Evolutionary conservation across 2,329 filamentous ascomycete species (phyloP).

Genomic region (Verticillium nonalfalfae): DNA sequence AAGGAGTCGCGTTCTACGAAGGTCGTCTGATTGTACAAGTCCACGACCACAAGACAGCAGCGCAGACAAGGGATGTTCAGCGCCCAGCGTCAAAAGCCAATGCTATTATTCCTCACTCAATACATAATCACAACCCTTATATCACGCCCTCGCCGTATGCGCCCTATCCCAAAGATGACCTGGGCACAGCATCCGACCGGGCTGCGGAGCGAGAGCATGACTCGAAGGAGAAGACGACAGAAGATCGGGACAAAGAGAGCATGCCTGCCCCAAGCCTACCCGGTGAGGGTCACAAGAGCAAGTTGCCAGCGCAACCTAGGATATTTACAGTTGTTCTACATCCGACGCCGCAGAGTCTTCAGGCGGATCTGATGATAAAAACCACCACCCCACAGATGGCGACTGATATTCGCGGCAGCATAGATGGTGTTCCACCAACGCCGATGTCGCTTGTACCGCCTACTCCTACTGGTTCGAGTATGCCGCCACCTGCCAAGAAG

Average conservation of each 20-base stretch:
- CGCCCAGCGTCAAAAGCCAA: slow-evolving; percentile 46
- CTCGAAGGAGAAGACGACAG: slow-evolving; percentile 41
- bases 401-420: slow-evolving; percentile 23
- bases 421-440: slow-evolving; percentile 57
- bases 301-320: slow-evolving; percentile 49
- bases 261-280: slow-evolving; percentile 46
- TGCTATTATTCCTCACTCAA: slow-evolving; percentile 66
- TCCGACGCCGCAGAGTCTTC: slow-evolving; percentile 69
- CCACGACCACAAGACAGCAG: slow-evolving; percentile 73
- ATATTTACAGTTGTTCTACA: slow-evolving; percentile 77
- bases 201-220: slow-evolving; percentile 22
- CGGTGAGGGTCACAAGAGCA: slow-evolving; percentile 35
- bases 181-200: slow-evolving; percentile 15
- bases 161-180: slow-evolving; percentile 56
- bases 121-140: slow-evolving; percentile 88
- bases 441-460: slow-evolving; percentile 53
- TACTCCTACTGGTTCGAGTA: slow-evolving; percentile 53
- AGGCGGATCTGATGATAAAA: slow-evolving; percentile 71
- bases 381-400: slow-evolving; percentile 59
- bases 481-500: slow-evolving; percentile 58
- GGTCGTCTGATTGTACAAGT: slow-evolving; percentile 91
- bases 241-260: slow-evolving; percentile 20
- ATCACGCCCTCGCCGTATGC: slow-evolving; percentile 84
- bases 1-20: slow-evolving; percentile 80
- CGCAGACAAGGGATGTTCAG: slow-evolving; percentile 53